Evolutionary conservation across 805 yeast species (phyloP).

Genomic region (Suhomyces prunicola): DNA sequence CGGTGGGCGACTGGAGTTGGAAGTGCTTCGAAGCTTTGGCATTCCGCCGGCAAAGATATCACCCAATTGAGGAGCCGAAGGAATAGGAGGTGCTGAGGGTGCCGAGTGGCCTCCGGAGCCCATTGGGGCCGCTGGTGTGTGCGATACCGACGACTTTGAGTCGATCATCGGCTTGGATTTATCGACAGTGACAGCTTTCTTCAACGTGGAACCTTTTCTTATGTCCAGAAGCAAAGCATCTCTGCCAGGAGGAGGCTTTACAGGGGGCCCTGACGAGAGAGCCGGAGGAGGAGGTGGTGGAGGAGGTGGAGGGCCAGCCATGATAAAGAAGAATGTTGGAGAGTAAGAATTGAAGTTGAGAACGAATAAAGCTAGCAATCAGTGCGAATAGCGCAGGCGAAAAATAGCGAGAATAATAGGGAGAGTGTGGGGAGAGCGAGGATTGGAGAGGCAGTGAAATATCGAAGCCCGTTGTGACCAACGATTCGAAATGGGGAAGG

Average conservation of each 20-base stretch:
- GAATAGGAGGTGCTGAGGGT: constrained; percentile 19
- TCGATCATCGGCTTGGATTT: constrained; percentile 60
- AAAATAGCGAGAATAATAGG: neutral
- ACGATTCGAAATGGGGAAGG: too few species aligned
- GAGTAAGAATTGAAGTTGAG: neutral
- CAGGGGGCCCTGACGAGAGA: constrained; percentile 14
- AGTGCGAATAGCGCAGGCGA: neutral
- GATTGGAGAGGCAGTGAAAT: too few species aligned
- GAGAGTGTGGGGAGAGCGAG: too few species aligned
- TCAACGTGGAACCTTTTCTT: constrained; percentile 50
- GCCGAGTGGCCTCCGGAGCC: constrained; percentile 18
- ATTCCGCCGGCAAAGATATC: constrained; percentile 76
- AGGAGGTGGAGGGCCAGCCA: constrained; percentile 33
- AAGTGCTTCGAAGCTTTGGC: constrained; percentile 56
- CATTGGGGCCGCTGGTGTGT: constrained; percentile 18
- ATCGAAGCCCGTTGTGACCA: too few species aligned
- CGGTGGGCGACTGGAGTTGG: constrained; percentile 33
- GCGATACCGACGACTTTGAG: constrained; percentile 36
- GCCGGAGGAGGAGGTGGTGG: constrained; percentile 33
- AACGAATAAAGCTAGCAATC: neutral
- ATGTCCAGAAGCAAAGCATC: constrained; percentile 74
- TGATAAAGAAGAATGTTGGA: constrained; percentile 1
- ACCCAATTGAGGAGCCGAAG: constrained; percentile 51
- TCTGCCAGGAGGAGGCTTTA: constrained; percentile 26
- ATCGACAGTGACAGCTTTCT: constrained; percentile 44